phyloP scores from a whole-genome alignment of 1,139 yeast genomes.

The Kodamaea sp. region DNA sequence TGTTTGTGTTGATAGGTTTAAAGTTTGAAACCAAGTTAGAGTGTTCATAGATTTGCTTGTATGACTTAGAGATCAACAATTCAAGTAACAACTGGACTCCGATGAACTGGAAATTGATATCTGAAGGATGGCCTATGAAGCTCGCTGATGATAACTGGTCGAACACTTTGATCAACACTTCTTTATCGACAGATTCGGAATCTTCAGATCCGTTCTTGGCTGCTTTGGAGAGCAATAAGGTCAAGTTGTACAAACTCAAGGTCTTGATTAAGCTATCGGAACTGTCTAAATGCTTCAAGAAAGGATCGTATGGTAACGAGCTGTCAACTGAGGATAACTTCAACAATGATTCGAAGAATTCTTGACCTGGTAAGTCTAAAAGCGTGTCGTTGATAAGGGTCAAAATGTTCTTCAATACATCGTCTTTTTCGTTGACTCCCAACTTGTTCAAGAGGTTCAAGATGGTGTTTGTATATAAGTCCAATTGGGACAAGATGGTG shows the following conservation, averaged over 20 bases:
- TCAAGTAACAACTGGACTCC: slow-evolving; percentile 70
- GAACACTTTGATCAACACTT: slow-evolving; percentile 43
- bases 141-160: slow-evolving; percentile 39
- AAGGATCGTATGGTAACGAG: slow-evolving; percentile 58
- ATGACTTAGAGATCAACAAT: slow-evolving; percentile 57
- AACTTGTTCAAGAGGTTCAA: slow-evolving; percentile 56
- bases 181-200: slow-evolving; percentile 24
- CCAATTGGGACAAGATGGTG: slow-evolving; percentile 46
- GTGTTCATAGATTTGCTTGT: slow-evolving; percentile 61
- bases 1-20: slow-evolving; percentile 50
- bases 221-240: slow-evolving; percentile 37
- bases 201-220: slow-evolving; percentile 16
- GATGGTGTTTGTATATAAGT: slow-evolving; percentile 57
- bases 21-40: slow-evolving; percentile 50
- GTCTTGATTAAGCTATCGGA: slow-evolving; percentile 49
- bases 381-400: slow-evolving; percentile 68
- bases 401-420: slow-evolving; percentile 71
- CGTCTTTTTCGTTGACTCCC: slow-evolving; percentile 53
- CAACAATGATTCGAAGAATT: slow-evolving; percentile 47
- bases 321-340: slow-evolving; percentile 46
- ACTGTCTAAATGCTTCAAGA: slow-evolving; percentile 51
- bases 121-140: slow-evolving; percentile 48
- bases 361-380: slow-evolving; percentile 42
- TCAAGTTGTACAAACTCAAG: slow-evolving; percentile 47
- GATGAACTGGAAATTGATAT: slow-evolving; percentile 58